These are phyloP conservation scores for Trametes sp. DNA, from an alignment of 1,284 basidiomycete genomes.

Conservation along the genomic window DNA sequence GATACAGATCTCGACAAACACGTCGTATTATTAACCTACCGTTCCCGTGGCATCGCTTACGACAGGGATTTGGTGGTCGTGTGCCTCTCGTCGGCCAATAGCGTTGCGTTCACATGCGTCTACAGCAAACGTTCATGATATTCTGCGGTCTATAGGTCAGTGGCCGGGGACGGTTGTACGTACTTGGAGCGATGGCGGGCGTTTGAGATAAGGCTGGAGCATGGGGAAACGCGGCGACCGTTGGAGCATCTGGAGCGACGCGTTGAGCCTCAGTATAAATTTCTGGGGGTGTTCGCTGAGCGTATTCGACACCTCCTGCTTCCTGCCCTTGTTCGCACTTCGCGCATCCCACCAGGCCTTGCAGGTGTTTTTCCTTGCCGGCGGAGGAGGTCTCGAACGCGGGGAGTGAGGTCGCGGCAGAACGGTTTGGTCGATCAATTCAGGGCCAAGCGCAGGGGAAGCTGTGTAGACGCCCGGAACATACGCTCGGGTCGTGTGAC, in stretches of 20 bases:
- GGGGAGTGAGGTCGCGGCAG: background rate
- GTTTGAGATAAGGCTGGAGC: conserved; percentile 13
- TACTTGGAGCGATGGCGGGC: background rate
- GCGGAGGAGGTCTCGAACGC: background rate
- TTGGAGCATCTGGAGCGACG: background rate
- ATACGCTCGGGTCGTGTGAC: conserved; percentile 22
- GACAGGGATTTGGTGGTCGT: conserved; percentile 11
- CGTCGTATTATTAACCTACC: background rate
- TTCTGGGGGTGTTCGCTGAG: background rate
- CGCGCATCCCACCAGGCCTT: background rate
- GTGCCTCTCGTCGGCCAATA: conserved; percentile 10
- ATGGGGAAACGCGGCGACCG: background rate
- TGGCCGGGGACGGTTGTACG: background rate
- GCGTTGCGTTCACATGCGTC: conserved; percentile 7
- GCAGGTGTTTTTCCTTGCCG: background rate
- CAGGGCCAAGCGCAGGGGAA: conserved; percentile 17
- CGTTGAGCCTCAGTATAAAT: background rate
- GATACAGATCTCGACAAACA: background rate
- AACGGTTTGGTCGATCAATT: conserved; percentile 10
- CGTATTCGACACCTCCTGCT: background rate
- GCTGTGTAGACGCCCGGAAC: conserved; percentile 15
- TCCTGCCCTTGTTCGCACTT: background rate
- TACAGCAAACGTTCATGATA: conserved; percentile 8
- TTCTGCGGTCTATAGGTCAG: background rate
- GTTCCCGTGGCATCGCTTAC: conserved; percentile 10